A percentile compares a stretch with the other conserved stretches of the same genome.
These are phyloP conservation scores for Hawksworthiomyces lignivorus DNA, from an alignment of 2,329 filamentous ascomycete species.

Conservation along the genomic window DNA sequence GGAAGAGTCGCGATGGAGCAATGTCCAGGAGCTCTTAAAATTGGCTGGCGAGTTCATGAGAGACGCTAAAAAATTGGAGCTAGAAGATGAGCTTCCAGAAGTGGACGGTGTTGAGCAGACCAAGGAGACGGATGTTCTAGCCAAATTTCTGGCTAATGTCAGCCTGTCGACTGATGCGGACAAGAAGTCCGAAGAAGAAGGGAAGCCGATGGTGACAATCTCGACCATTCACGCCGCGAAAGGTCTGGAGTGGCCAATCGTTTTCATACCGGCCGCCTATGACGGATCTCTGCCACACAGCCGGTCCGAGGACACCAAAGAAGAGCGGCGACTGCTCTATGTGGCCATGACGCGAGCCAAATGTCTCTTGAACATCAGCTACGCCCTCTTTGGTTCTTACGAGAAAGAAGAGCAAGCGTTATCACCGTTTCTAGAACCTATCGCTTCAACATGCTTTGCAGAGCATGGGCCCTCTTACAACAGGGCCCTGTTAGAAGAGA, in stretches of 20 bases:
- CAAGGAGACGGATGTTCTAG: slow-evolving; percentile 56
- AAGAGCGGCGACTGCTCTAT: slow-evolving; percentile 83
- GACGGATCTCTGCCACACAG: slow-evolving; percentile 86
- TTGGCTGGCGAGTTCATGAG: slow-evolving; percentile 65
- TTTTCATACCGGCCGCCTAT: slow-evolving; percentile 87
- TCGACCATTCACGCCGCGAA: slow-evolving; percentile 96
- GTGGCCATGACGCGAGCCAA: slow-evolving; percentile 96
- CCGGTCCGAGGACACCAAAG: slow-evolving; percentile 74
- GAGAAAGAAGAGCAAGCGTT: slow-evolving; percentile 33
- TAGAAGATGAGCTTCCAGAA: slow-evolving; percentile 50
- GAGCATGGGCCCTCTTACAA: slow-evolving; percentile 64
- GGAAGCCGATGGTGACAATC: slow-evolving; percentile 65
- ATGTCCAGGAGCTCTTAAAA: slow-evolving; percentile 78
- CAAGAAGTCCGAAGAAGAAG: slow-evolving; percentile 46
- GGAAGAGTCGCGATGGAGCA: slow-evolving; percentile 73
- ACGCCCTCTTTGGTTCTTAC: slow-evolving; percentile 60
- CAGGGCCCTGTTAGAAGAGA: slow-evolving; percentile 51
- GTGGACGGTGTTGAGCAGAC: slow-evolving; percentile 66
- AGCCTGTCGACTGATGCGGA: slow-evolving; percentile 76
- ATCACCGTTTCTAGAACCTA: slow-evolving; percentile 62
- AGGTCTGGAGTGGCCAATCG: slow-evolving; percentile 90
- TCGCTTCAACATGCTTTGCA: slow-evolving; percentile 40
- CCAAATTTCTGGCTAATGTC: slow-evolving; percentile 82
- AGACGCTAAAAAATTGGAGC: slow-evolving; percentile 29
- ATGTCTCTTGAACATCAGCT: slow-evolving; percentile 77